phyloP scores from a whole-genome alignment of 495 filamentous ascomycete genomes.

The Staphylotrichum tortipilum region DNA sequence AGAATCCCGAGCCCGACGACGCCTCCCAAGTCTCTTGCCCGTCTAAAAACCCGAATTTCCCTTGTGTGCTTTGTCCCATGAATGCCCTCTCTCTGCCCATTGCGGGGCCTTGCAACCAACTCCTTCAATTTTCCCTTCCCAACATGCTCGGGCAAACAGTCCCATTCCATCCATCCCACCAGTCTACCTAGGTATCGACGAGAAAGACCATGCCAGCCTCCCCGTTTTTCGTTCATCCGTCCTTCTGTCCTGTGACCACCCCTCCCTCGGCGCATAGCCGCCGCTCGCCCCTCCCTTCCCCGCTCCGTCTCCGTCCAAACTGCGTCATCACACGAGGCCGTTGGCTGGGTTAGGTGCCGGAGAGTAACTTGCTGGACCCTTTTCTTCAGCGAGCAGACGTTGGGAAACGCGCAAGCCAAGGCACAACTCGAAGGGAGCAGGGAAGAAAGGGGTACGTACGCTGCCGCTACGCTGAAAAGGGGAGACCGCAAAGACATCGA shows the following conservation, averaged over 20 bases:
- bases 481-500: too few relatives aligned
- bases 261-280: too few relatives aligned
- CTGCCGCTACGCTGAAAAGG: too few relatives aligned
- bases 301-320: neutral
- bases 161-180: conserved; percentile 1
- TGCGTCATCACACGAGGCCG: neutral
- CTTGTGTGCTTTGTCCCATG: neutral
- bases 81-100: neutral
- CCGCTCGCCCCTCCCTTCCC: too few relatives aligned
- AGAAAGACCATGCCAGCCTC: neutral
- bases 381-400: conserved; percentile 2
- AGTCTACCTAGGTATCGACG: neutral
- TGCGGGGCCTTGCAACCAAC: conserved; percentile 1
- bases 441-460: too few relatives aligned
- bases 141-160: neutral
- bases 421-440: neutral
- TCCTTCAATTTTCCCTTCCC: neutral
- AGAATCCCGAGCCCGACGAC: neutral
- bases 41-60: neutral
- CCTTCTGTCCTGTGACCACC: too few relatives aligned
- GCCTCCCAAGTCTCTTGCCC: neutral
- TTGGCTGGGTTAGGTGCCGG: neutral
- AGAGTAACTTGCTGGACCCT: neutral
- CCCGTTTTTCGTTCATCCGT: neutral
- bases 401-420: neutral